phyloP scores from a whole-genome alignment of 2,329 filamentous ascomycete species.

The Aureobasidium pullulans region DNA sequence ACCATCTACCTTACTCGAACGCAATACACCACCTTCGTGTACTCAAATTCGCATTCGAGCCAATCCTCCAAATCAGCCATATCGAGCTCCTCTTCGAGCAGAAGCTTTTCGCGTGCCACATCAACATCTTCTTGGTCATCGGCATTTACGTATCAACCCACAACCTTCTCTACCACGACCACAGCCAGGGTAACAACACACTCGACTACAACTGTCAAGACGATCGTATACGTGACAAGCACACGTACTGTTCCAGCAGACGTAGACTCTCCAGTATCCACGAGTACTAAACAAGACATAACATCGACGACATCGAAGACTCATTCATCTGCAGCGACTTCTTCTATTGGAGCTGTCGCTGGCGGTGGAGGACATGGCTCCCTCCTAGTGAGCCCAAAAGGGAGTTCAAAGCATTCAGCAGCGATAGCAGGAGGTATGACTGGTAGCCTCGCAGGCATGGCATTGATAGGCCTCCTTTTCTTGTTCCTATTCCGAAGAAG shows the following conservation, averaged over 20 bases:
- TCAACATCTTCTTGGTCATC: background rate
- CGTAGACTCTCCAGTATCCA: background rate
- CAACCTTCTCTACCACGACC: background rate
- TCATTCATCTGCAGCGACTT: background rate
- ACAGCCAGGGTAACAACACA: background rate
- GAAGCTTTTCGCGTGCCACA: background rate
- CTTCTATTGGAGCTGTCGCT: background rate
- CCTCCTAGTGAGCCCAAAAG: background rate
- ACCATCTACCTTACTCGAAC: background rate
- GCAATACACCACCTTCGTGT: background rate
- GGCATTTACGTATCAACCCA: background rate
- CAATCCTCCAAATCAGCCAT: background rate
- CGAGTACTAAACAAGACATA: background rate
- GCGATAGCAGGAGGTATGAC: slow-evolving; percentile 15
- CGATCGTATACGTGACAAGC: background rate
- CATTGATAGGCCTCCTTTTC: slow-evolving; percentile 7
- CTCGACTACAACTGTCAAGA: background rate
- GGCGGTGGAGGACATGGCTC: background rate
- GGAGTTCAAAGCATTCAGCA: background rate
- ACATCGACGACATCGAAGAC: background rate
- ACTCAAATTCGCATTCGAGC: background rate
- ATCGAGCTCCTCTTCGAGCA: background rate
- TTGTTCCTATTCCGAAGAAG: slow-evolving; percentile 13
- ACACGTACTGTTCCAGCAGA: background rate
- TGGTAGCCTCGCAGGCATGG: slow-evolving; percentile 14